A percentile compares a stretch with the other conserved stretches of the same genome.
phyloP scores from a whole-genome alignment of 495 filamentous ascomycete genomes.

The Lichina pygmaea region DNA sequence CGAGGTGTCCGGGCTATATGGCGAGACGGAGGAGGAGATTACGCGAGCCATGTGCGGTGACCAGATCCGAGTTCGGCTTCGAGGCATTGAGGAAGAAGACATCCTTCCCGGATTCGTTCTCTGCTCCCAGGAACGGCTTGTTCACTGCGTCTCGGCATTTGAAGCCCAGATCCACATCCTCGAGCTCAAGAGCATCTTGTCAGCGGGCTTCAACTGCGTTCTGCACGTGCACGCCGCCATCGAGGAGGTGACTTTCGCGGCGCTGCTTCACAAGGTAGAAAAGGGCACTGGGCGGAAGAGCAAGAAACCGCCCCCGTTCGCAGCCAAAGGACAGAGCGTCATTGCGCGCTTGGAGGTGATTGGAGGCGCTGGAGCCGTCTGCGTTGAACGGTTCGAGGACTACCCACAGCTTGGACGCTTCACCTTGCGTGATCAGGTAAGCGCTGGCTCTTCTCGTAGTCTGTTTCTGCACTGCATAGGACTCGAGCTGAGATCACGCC shows the following conservation, averaged over 20 bases:
- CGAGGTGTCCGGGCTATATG: slow-evolving; percentile 60
- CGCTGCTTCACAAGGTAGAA: slow-evolving; percentile 79
- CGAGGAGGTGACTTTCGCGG: slow-evolving; percentile 76
- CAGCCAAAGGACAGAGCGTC: slow-evolving; percentile 73
- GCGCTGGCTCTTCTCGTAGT: slow-evolving; percentile 1
- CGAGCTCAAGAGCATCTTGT: slow-evolving; percentile 86
- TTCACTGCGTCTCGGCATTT: slow-evolving; percentile 70
- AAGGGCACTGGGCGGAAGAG: slow-evolving; percentile 87
- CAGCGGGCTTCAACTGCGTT: slow-evolving; percentile 72
- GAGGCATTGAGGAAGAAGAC: slow-evolving; percentile 92
- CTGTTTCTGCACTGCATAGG: neutral
- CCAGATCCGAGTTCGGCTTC: slow-evolving; percentile 74
- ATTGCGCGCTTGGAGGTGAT: slow-evolving; percentile 77
- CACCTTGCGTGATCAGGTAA: slow-evolving; percentile 79
- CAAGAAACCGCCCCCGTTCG: slow-evolving; percentile 78
- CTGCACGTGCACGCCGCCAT: slow-evolving; percentile 79
- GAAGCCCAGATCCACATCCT: slow-evolving; percentile 90
- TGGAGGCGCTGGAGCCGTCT: slow-evolving; percentile 60
- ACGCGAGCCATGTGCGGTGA: slow-evolving; percentile 61
- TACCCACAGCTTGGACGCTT: slow-evolving; percentile 87
- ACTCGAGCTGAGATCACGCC: slow-evolving; percentile 1
- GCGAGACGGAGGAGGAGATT: slow-evolving; percentile 90
- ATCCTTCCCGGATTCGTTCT: slow-evolving; percentile 92
- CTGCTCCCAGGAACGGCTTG: slow-evolving; percentile 71
- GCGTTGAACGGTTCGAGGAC: slow-evolving; percentile 80